Evolutionary conservation across 495 filamentous ascomycete species (phyloP).

Genomic region (Xylaria telfairii): DNA sequence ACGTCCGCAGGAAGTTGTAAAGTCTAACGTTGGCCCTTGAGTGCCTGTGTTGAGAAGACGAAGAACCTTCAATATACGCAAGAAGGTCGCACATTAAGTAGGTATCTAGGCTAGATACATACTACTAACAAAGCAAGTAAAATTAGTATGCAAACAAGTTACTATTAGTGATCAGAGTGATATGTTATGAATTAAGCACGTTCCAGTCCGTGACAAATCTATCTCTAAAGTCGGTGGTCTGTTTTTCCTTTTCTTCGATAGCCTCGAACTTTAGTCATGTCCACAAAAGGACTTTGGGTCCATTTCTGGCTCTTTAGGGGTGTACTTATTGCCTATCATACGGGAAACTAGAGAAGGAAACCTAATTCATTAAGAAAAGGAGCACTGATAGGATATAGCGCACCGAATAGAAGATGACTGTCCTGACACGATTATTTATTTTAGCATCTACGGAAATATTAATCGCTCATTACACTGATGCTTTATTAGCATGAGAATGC

Average conservation of each 20-base stretch:
- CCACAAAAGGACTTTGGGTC: background rate
- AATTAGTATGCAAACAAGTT: background rate
- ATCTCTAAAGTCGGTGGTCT: background rate
- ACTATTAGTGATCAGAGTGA: background rate
- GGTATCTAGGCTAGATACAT: background rate
- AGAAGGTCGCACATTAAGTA: background rate
- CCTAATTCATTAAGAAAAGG: background rate
- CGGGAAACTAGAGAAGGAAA: background rate
- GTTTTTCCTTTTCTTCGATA: background rate
- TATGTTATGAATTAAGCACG: background rate
- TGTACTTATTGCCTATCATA: background rate
- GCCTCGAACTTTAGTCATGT: background rate
- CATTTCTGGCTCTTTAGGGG: background rate
- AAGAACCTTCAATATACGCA: background rate
- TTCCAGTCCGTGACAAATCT: background rate
- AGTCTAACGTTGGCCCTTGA: background rate
- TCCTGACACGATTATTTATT: background rate
- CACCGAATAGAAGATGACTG: background rate
- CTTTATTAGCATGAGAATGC: conserved; percentile 1
- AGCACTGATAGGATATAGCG: background rate
- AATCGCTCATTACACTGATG: background rate
- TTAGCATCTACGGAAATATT: background rate
- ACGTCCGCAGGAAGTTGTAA: background rate
- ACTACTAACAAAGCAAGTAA: background rate
- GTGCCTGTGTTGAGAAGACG: background rate